Base-by-base conservation (phyloP, 164 flowering plant species). In the Saururus chinensis region DNA sequence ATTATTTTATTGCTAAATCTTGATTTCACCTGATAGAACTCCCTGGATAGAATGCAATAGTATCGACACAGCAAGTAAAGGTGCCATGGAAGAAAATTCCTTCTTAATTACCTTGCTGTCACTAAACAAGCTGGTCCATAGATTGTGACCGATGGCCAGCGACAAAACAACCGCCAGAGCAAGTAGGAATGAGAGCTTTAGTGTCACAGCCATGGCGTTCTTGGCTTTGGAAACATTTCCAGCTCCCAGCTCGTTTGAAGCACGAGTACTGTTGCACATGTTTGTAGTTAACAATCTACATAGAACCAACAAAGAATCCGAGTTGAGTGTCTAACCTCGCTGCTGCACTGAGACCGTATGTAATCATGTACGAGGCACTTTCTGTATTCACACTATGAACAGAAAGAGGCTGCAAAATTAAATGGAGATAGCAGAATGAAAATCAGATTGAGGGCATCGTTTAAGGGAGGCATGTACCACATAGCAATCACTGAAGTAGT, bases 211-310 rank as follows among this genome's bases (percentile, higher is more conserved):
- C 84, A 82, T 80, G 11, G 93, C 95, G 24, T 76, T 77, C 77
- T 83, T 89, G 1, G 95, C 98, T 63, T 69, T 45, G 5, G 74
- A 68, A 4, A 70, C 66, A 66, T 79, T 75, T 58, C 88, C 84
- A n/a, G 91, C 89, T 64, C 98, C 98, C 62, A 92, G 63, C 69
- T 88, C 98, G 70, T 92, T 92, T 5, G 96, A 88, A 42, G 89
- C 98, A 57, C 96, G 79, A 51, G 96, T 91, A 79, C 97, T 91
- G 84, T 57, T 24, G 9, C 35, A 23, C 30, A 24, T 13, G 11
- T 13, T 17, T 19, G 14, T 41, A n/a, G 13, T 35, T 4, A 19
- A 21, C 4, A 30, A 30, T 30, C 2, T 6, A 30, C 37, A 30
- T 30, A 30, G 37, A 8, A 53, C 1, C 20, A 10, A 19, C 56